Conservation (phyloP, 192 early-diverging fungal species). For the Mortierella alpina region DNA sequence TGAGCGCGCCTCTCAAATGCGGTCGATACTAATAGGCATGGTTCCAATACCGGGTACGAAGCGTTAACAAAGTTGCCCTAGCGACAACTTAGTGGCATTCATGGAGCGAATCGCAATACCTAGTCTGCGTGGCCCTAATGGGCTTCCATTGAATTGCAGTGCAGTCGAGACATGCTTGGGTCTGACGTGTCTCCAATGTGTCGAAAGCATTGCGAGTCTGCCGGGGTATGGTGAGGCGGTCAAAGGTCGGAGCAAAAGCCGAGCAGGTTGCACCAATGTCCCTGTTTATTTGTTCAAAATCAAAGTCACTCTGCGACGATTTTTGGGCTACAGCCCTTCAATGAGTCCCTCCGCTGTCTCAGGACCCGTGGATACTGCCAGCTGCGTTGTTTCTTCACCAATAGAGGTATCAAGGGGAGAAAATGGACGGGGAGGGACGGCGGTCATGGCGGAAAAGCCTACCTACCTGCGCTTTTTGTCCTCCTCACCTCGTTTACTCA, state of each 20-base stretch:
- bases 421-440: too few species aligned
- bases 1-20: constrained; percentile 41
- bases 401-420: too few species aligned
- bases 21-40: constrained; percentile 11
- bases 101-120: constrained; percentile 2
- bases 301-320: too few species aligned
- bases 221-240: neutral
- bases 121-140: constrained; percentile 16
- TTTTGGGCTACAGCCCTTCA: too few species aligned
- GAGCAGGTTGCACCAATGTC: neutral
- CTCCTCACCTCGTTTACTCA: too few species aligned
- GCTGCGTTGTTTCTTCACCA: too few species aligned
- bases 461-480: too few species aligned
- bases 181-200: constrained; percentile 27
- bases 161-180: neutral
- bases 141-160: neutral
- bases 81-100: neutral
- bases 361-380: too few species aligned
- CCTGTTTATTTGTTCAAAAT: neutral
- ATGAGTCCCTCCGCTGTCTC: too few species aligned
- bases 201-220: constrained; percentile 19
- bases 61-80: neutral
- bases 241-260: neutral
- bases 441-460: too few species aligned
- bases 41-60: too few species aligned